Base-by-base conservation (phyloP, 164 flowering plant species). In the Malania oleifera region DNA sequence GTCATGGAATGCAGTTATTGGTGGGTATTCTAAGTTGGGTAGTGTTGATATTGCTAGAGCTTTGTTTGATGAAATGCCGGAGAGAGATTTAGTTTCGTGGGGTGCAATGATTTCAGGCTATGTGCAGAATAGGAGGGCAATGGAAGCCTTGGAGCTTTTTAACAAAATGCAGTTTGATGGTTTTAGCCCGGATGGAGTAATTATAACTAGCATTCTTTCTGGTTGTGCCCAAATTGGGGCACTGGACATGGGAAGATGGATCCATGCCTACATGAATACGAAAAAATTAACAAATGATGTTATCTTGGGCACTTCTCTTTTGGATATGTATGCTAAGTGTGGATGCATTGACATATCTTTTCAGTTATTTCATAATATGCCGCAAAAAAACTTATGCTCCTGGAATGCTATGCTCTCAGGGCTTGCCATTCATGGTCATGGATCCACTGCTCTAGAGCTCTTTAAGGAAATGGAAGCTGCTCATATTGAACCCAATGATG, bases 91-190 rank as follows among this genome's bases (percentile, higher is more conserved):
- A 18, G 71, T 77, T 56, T 67, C 77, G 1, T 88, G 87, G 85
- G 84, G 80, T 62, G 77, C 80, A 7, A 74, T 83, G 76, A 75
- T 86, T 25, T 70, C 78, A 5, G 85, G 87, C 19, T 80, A 71
- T 67, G 78, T 57, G 40, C 78, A 73, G 22, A 76, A 38, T 10
- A 77, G 78, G 9, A 54, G 51, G 25, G 72, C 35, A 41, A 25
- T 56, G 1, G 80, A 81, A 49, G 85, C 85, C 20, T 52, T 85
- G 44, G 71, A 67, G 17, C 12, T 72, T 26, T 81, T 83, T 29
- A 62, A 69, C 20, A 62, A 62, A 60, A 86, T 81, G 89, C 66
- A 61, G 37, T 28, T 24, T 5, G 65, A 62, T 23, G 73, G 75
- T 19, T 44, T 75, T 48, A 38, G 52, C 18, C 64, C 71, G 8